Base-by-base conservation (phyloP, 768 basidiomycete species). In the Boletus tylopilopsis region DNA sequence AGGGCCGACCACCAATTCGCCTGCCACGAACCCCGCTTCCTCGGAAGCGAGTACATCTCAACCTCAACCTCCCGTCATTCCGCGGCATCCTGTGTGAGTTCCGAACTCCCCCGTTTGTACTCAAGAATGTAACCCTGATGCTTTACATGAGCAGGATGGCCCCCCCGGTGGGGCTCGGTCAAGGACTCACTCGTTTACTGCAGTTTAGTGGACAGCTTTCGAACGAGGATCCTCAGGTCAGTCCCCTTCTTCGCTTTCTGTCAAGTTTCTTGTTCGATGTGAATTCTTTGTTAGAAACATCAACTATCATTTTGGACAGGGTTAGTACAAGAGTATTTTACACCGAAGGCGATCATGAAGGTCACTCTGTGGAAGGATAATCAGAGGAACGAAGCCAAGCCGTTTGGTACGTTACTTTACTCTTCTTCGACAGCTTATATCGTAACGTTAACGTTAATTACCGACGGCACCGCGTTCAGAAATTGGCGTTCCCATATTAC, bases 321-420 rank as follows among this genome's bases (percentile, higher is more conserved):
- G 4, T 59, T 89, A 32, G 77, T 90, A 51, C 73, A 74, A 42
- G 80, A 84, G 24, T 90, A 83, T 55, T 92, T 91, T 60, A 79
- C 80, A 9, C 76, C 81, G 3, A 79, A 80, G 50, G 85, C 87
- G 19, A 67, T 79, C 39, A 81, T 91, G 80, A 87, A 82, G 64
- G 76, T 92, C 57, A 90, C 87, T 3, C 69, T 92, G n/a, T 91
- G 90, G 90, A 88, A 88, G 63, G 89, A 90, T 64, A 90, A 87
- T 58, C 80, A 82, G 61, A 77, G 75, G 57, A 78, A 75, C 22
- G 90, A 91, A 61, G 88, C 89, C 27, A 92, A 90, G 60, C 85
- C 85, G 9, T 90, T 93, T 58, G 88, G 90, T 91, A 47, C 41
- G 85, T 59, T 41, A 25, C 12, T 48, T 42, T 6, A 0, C 21